These are phyloP conservation scores for Gonium pectorale DNA, from an alignment of 139 green algal species.

Conservation along the genomic window DNA sequence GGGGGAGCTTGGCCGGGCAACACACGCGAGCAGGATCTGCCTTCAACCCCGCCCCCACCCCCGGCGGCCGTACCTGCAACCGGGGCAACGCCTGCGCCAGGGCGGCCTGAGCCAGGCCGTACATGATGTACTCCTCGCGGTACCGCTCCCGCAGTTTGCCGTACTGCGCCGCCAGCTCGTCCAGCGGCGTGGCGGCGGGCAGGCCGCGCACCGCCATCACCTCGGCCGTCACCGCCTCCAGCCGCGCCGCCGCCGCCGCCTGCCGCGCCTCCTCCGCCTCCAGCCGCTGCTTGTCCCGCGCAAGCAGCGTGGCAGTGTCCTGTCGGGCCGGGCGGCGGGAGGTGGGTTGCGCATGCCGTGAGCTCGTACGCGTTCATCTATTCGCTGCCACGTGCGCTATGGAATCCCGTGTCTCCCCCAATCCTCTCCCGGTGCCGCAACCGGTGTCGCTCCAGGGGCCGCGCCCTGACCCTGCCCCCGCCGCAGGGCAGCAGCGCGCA, in stretches of 20 bases:
- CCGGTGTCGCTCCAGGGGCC: too few species aligned
- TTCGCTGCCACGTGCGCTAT: too few species aligned
- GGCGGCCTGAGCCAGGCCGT: constrained; percentile 80
- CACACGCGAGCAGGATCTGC: too few species aligned
- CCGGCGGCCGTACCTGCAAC: constrained; percentile 40
- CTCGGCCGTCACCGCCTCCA: constrained; percentile 12
- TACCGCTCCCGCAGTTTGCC: constrained; percentile 56
- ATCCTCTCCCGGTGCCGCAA: too few species aligned
- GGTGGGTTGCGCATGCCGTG: not conserved
- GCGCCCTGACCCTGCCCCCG: too few species aligned
- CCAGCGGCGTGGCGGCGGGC: constrained; percentile 36
- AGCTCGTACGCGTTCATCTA: too few species aligned
- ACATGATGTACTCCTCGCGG: constrained; percentile 89
- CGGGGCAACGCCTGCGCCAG: constrained; percentile 69
- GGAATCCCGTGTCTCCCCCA: too few species aligned
- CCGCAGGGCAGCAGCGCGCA: too few species aligned
- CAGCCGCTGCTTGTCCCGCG: constrained; percentile 72
- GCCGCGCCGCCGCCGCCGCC: constrained; percentile 24
- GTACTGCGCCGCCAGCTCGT: constrained; percentile 66
- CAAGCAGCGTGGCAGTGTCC: constrained; percentile 82
- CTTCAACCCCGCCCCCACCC: not conserved
- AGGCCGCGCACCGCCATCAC: constrained; percentile 22
- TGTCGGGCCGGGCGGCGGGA: not conserved
- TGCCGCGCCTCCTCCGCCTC: constrained; percentile 61
- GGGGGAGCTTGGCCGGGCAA: not conserved